Evolutionary conservation across 2,329 filamentous ascomycete genomes (phyloP).

Genomic region (Gyromitra esculenta): DNA sequence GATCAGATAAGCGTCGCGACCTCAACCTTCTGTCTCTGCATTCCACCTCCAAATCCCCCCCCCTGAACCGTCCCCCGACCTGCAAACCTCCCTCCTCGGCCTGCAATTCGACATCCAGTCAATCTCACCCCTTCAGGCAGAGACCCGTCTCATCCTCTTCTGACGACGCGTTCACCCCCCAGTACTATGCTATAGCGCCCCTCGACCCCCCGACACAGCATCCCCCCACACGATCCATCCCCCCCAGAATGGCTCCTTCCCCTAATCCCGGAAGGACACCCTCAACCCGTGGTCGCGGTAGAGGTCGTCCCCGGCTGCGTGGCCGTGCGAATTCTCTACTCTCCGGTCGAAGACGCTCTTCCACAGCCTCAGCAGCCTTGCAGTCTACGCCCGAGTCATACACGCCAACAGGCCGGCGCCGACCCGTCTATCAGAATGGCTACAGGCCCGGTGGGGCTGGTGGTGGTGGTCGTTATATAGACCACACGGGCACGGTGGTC

Average conservation of each 20-base stretch:
- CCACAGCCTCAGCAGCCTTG: not conserved
- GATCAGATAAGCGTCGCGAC: slow-evolving; percentile 53
- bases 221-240: slow-evolving; percentile 14
- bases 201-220: not conserved
- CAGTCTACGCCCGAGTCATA: slow-evolving; percentile 36
- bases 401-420: slow-evolving; percentile 49
- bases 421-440: slow-evolving; percentile 59
- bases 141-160: not conserved
- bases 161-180: not conserved
- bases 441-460: slow-evolving; percentile 89
- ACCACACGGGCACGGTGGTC: slow-evolving; percentile 61
- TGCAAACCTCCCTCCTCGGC: slow-evolving; percentile 5
- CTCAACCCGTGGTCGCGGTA: slow-evolving; percentile 53
- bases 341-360: slow-evolving; percentile 36
- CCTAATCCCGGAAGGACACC: slow-evolving; percentile 48
- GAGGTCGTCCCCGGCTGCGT: slow-evolving; percentile 54
- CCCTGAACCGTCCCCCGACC: not conserved
- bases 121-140: slow-evolving; percentile 2
- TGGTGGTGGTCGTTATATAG: slow-evolving; percentile 84
- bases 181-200: slow-evolving; percentile 26
- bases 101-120: too few relatives aligned
- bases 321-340: slow-evolving; percentile 50
- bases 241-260: slow-evolving; percentile 49
- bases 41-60: slow-evolving; percentile 3
- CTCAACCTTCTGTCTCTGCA: slow-evolving; percentile 38